Base-by-base conservation (phyloP, 2,329 filamentous ascomycete genomes). In the Trichoderma lentiforme region DNA sequence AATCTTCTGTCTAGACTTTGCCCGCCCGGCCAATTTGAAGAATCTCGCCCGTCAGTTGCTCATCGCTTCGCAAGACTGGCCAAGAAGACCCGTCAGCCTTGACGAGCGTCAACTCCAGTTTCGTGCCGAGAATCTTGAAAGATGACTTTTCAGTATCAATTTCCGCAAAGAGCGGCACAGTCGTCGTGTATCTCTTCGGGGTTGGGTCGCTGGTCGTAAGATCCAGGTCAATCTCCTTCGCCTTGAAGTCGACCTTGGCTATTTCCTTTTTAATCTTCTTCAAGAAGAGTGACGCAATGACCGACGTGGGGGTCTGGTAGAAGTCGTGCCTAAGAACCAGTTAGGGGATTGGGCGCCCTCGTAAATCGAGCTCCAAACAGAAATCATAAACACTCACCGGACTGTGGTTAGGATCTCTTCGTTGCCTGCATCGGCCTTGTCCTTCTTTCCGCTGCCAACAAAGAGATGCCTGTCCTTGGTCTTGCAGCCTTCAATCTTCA, bases 221-320 rank as follows among this genome's bases (percentile, higher is more conserved):
- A 80, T 99, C 93, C 57, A 99, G 87, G 12, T 87, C 86, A 65
- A 98, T 82, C 61, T 88, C 84, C 62, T 86, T 85, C 3, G 87
- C 78, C 43, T 85, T 81, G 80, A 98, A 95, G 28, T 87, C 85
- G 60, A 98, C 87, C 75, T 88, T 91, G 66, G 94, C 92, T 30
- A 84, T 88, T 28, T 91, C 88, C 83, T 95, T 97, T 83, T 95
- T 90, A 77, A 99, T 97, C 85, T 98, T 98, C 86, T 98, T 99
- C 70, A 98, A 87, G 84, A 97, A 99, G 76, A 98, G 92, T 9
- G 93, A 96, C 2, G 93, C 95, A 75, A 97, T 97, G 71, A 98
- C 93, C 15, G 90, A 90, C 14, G 89, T 88, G 3, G 92, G 86
- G 1, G 96, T 98, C 82, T 99, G 96, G 83, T 99, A 99, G 83